Percentiles rank a stretch among this genome's conserved stretches.
Evolutionary conservation across 768 basidiomycete species (phyloP).

Genomic region (Tricholoma bakamatsutake): DNA sequence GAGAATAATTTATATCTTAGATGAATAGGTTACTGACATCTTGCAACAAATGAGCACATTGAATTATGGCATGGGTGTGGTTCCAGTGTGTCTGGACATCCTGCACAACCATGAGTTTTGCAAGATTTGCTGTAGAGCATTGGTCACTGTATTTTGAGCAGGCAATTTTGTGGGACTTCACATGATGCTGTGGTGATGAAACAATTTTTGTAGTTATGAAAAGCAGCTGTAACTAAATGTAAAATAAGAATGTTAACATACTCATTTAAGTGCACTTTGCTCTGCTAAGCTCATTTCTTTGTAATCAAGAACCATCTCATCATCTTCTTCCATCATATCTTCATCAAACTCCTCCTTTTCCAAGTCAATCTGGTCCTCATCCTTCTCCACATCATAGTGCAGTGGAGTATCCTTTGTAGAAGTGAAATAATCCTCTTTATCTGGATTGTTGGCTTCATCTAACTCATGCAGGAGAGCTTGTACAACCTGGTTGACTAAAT

Average conservation of each 20-base stretch:
- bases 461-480: slow-evolving; percentile 7
- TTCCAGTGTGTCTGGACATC: no score
- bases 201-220: background rate
- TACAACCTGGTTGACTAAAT: slow-evolving; percentile 25
- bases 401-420: slow-evolving; percentile 19
- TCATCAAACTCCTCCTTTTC: background rate
- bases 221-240: background rate
- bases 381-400: slow-evolving; percentile 20
- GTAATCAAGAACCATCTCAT: background rate
- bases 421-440: slow-evolving; percentile 3
- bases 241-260: background rate
- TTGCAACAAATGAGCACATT: background rate
- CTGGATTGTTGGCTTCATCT: slow-evolving; percentile 3
- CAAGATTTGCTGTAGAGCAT: background rate
- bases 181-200: background rate
- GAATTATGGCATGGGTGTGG: no score
- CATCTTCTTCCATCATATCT: background rate
- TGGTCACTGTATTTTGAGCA: background rate
- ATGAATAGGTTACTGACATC: background rate
- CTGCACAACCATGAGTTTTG: no score
- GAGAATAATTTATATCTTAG: background rate
- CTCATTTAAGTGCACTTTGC: background rate
- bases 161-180: background rate
- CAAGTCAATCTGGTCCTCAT: background rate
- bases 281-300: background rate